Evolutionary conservation across 2,329 filamentous ascomycete genomes (phyloP).

Genomic region (Calonectria pteridis): DNA sequence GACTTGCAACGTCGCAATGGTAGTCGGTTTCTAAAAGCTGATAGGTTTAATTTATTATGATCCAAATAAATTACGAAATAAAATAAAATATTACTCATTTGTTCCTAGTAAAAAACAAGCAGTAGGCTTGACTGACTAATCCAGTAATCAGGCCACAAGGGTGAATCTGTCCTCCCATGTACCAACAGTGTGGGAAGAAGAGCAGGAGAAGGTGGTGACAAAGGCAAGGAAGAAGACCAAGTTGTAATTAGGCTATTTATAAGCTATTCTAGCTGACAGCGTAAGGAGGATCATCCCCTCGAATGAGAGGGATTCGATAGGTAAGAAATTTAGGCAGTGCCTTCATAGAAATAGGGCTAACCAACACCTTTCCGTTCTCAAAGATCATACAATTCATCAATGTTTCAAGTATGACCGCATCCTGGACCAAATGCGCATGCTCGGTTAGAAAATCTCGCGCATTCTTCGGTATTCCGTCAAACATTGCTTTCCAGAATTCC

Average conservation of each 20-base stretch:
- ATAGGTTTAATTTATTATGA: background rate
- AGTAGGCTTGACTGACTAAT: background rate
- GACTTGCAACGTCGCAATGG: background rate
- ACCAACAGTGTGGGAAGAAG: no score
- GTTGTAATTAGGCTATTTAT: no score
- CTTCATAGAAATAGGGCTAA: constrained; percentile 35
- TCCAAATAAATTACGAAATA: background rate
- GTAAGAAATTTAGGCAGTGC: constrained; percentile 46
- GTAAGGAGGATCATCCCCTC: no score
- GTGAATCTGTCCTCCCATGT: no score
- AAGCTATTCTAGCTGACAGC: no score
- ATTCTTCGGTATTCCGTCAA: constrained; percentile 41
- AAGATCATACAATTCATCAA: constrained; percentile 43
- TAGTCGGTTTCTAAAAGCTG: background rate
- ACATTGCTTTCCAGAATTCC: constrained; percentile 42
- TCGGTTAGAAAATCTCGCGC: constrained; percentile 45
- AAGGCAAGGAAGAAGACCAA: no score
- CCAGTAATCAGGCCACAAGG: background rate
- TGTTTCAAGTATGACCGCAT: constrained; percentile 46
- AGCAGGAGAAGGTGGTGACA: no score
- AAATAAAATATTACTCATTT: background rate
- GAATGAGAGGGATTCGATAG: constrained; percentile 32
- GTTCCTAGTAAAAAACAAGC: background rate
- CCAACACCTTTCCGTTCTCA: constrained; percentile 42
- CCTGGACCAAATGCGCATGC: constrained; percentile 45